Percentiles rank a stretch among this genome's conserved stretches.
Evolutionary conservation across 2,329 filamentous ascomycete species (phyloP).

Genomic region (Tympanopsis confertula): DNA sequence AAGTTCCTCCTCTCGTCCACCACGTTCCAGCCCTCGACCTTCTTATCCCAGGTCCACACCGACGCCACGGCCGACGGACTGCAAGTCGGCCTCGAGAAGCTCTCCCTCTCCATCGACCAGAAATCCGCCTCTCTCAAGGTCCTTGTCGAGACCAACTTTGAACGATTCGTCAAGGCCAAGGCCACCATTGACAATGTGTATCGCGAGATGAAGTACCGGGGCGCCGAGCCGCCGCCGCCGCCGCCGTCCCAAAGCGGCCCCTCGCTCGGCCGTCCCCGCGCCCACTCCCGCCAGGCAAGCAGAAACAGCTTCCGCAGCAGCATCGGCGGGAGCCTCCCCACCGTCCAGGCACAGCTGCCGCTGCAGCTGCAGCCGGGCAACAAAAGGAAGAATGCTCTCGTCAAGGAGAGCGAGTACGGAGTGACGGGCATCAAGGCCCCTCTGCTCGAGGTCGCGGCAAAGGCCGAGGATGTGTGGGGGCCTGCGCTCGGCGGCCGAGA

Average conservation of each 20-base stretch:
- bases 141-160: conserved; percentile 94
- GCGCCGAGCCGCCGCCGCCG: conserved; percentile 36
- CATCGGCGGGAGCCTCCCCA: conserved; percentile 21
- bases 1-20: conserved; percentile 92
- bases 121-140: conserved; percentile 95
- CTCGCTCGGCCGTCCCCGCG: too few species aligned
- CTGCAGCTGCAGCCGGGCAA: conserved; percentile 33
- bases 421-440: conserved; percentile 79
- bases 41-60: conserved; percentile 84
- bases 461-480: conserved; percentile 95
- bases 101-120: conserved; percentile 88
- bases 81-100: conserved; percentile 68
- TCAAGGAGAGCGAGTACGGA: conserved; percentile 87
- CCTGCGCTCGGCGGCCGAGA: conserved; percentile 84
- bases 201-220: conserved; percentile 82
- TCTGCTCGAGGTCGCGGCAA: conserved; percentile 77
- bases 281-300: conserved; percentile 57
- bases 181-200: conserved; percentile 98
- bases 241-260: too few species aligned
- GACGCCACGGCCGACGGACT: conserved; percentile 73
- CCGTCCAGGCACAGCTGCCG: conserved; percentile 24
- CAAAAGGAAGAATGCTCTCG: conserved; percentile 75
- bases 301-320: conserved; percentile 52
- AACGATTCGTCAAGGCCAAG: conserved; percentile 93
- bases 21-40: conserved; percentile 83